phyloP scores from a whole-genome alignment of 2,329 filamentous ascomycete genomes.

The Nemania diffusa region DNA sequence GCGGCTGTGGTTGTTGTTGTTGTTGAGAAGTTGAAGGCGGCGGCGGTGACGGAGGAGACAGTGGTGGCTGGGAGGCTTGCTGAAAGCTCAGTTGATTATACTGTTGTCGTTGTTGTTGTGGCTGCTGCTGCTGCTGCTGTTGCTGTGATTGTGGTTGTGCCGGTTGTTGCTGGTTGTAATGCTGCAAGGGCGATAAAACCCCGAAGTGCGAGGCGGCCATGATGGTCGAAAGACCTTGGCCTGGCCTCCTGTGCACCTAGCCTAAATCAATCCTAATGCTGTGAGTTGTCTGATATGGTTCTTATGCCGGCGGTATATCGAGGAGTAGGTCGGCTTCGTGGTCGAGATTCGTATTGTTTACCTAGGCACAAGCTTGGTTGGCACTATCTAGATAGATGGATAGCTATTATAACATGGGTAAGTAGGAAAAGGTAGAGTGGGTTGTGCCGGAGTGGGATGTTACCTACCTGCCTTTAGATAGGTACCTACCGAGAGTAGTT shows the following conservation, averaged over 20 bases:
- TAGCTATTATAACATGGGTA: neutral
- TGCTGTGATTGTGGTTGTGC: constrained; percentile 12
- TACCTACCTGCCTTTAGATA: neutral
- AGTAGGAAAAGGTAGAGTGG: neutral
- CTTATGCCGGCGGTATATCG: neutral
- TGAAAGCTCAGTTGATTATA: constrained; percentile 28
- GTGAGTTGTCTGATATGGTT: neutral
- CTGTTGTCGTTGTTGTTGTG: constrained; percentile 17
- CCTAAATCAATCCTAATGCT: neutral
- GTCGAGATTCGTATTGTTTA: neutral
- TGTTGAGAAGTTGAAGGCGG: constrained; percentile 29
- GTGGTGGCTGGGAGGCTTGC: constrained; percentile 8
- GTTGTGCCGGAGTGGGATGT: too few relatives aligned
- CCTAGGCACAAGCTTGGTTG: too few relatives aligned
- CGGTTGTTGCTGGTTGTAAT: constrained; percentile 38
- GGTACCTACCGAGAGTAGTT: neutral
- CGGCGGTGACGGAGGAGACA: neutral
- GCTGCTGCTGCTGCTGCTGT: constrained; percentile 16
- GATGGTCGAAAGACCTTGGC: constrained; percentile 24
- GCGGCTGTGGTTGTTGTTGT: constrained; percentile 12
- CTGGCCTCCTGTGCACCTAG: constrained; percentile 5
- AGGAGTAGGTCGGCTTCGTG: neutral
- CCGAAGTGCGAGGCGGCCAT: constrained; percentile 43
- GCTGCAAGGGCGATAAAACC: constrained; percentile 38
- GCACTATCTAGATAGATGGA: neutral